A percentile compares a stretch with the other conserved stretches of the same genome.
Conservation (phyloP, 768 basidiomycete genomes). For the Filobasidium floriforme region DNA sequence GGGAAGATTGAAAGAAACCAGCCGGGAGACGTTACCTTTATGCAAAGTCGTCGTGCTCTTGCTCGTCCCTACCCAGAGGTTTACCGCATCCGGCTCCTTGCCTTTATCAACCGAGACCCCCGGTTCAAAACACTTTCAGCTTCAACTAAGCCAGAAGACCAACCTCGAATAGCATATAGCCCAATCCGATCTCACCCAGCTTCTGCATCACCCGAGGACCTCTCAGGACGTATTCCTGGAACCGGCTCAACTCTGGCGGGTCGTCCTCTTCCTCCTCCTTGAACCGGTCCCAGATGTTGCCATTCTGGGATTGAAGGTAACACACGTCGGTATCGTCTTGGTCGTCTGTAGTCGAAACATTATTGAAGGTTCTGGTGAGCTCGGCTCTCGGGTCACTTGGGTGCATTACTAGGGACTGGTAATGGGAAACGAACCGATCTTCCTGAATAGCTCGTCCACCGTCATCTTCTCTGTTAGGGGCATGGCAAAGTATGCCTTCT, state of each 20-base stretch:
- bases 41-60: conserved; percentile 76
- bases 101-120: background rate
- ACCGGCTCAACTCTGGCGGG: conserved; percentile 53
- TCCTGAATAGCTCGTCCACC: conserved; percentile 53
- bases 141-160: no score
- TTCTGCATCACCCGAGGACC: conserved; percentile 73
- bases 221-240: conserved; percentile 60
- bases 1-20: background rate
- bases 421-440: conserved; percentile 46
- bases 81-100: conserved; percentile 67
- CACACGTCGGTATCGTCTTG: conserved; percentile 45
- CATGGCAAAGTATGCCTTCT: conserved; percentile 64
- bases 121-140: no score
- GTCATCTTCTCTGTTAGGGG: conserved; percentile 64
- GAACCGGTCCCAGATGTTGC: conserved; percentile 57
- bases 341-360: conserved; percentile 23
- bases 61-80: conserved; percentile 81
- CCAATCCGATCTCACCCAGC: conserved; percentile 55
- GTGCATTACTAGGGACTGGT: background rate
- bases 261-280: conserved; percentile 18
- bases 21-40: conserved; percentile 53
- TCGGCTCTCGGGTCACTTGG: background rate
- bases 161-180: no score
- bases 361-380: conserved; percentile 1
- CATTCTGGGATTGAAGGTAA: conserved; percentile 88